These are phyloP conservation scores for Pelargonium citronellum DNA, from an alignment of 441 rosid genomes.

Conservation along the genomic window DNA sequence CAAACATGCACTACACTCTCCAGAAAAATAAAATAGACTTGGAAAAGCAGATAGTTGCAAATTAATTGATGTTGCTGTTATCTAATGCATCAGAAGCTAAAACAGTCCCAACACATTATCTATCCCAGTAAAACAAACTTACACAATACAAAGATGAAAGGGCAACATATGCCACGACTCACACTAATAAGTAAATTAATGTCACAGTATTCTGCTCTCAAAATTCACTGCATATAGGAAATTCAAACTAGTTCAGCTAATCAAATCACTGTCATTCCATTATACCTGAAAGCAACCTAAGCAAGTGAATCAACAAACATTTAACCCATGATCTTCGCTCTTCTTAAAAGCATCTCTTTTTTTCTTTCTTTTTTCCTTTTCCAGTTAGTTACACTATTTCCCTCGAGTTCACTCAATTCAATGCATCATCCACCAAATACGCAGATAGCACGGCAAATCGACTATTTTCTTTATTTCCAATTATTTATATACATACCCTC, in stretches of 20 bases:
- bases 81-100: neutral
- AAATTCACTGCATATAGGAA: neutral
- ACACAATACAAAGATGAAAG: neutral
- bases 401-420: slow-evolving; percentile 1
- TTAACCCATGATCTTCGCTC: neutral
- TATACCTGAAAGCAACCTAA: slow-evolving; percentile 8
- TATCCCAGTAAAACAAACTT: neutral
- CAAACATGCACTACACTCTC: neutral
- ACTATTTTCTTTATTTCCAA: slow-evolving; percentile 6
- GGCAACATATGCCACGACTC: slow-evolving; percentile 4
- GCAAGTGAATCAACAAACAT: slow-evolving; percentile 9
- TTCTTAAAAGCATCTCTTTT: neutral
- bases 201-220: neutral
- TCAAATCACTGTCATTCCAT: slow-evolving; percentile 6
- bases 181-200: neutral
- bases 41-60: neutral
- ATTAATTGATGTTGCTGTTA: slow-evolving; percentile 5
- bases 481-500: slow-evolving; percentile 9
- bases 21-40: slow-evolving; percentile 1
- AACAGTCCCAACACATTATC: neutral
- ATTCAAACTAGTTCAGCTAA: neutral
- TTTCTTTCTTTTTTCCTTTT: neutral
- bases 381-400: neutral
- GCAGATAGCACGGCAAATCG: neutral
- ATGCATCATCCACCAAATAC: neutral